phyloP scores from a whole-genome alignment of 805 yeast genomes.

The Nakazawaea laoshanensis region DNA sequence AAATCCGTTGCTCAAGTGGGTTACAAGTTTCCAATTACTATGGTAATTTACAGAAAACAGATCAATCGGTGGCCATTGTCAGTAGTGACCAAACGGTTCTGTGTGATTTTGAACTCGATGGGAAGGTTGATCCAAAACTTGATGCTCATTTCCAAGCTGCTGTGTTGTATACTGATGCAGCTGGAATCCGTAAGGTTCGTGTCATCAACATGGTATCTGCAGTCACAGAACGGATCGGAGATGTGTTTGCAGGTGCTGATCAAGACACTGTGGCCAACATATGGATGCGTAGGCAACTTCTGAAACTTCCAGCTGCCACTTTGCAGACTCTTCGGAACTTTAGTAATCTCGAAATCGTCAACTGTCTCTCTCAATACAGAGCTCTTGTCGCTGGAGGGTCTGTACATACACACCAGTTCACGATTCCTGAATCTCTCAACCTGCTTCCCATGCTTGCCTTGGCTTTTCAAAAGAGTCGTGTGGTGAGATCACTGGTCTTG shows the following conservation, averaged over 20 bases:
- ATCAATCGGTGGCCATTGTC: slow-evolving; percentile 65
- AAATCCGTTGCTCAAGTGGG: slow-evolving; percentile 83
- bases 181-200: slow-evolving; percentile 76
- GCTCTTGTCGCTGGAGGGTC: slow-evolving; percentile 32
- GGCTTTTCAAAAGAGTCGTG: slow-evolving; percentile 60
- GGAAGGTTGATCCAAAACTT: slow-evolving; percentile 53
- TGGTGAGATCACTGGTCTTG: slow-evolving; percentile 43
- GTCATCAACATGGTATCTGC: slow-evolving; percentile 81
- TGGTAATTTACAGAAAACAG: slow-evolving; percentile 47
- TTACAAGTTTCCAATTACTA: slow-evolving; percentile 72
- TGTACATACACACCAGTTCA: slow-evolving; percentile 50
- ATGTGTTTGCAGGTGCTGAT: slow-evolving; percentile 73
- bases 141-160: slow-evolving; percentile 94
- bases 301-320: slow-evolving; percentile 30
- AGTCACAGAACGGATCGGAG: slow-evolving; percentile 63
- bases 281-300: slow-evolving; percentile 39
- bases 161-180: slow-evolving; percentile 66
- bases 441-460: slow-evolving; percentile 62
- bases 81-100: slow-evolving; percentile 58
- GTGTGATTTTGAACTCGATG: slow-evolving; percentile 70
- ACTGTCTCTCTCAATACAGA: slow-evolving; percentile 53
- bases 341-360: slow-evolving; percentile 33
- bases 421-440: slow-evolving; percentile 75
- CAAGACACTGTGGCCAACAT: slow-evolving; percentile 56
- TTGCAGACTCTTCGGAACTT: slow-evolving; percentile 23